phyloP scores from a whole-genome alignment of 139 green algal species.

The Volvox africanus region DNA sequence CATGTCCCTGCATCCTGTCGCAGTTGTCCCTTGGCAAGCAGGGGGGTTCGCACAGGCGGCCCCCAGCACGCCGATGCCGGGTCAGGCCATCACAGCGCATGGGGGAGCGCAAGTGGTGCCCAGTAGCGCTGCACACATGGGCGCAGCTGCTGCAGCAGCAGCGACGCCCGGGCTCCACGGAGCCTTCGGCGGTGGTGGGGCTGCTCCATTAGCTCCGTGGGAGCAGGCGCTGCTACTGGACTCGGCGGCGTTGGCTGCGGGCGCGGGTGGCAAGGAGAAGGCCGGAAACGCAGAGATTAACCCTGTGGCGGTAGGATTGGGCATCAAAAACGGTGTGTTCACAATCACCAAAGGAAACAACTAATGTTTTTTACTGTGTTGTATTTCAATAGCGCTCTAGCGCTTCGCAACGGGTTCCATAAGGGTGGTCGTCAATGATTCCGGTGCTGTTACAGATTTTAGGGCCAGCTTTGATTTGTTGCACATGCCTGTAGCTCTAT shows the following conservation, averaged over 20 bases:
- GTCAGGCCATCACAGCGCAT: not conserved
- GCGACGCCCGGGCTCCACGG: not conserved
- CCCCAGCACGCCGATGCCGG: slow-evolving; percentile 14
- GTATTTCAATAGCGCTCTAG: too few species aligned
- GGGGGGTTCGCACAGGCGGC: not conserved
- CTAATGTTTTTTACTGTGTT: too few species aligned
- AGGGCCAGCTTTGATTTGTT: too few species aligned
- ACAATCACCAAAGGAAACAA: too few species aligned
- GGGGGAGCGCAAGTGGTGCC: slow-evolving; percentile 37
- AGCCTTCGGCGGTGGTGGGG: not conserved
- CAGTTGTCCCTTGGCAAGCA: slow-evolving; percentile 23
- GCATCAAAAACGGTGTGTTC: not conserved
- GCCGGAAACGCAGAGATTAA: slow-evolving; percentile 82
- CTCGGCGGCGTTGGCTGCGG: slow-evolving; percentile 7
- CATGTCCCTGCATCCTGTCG: not conserved
- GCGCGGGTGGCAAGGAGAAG: slow-evolving; percentile 35
- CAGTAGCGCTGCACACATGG: not conserved
- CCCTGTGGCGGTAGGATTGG: slow-evolving; percentile 63
- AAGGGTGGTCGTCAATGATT: too few species aligned
- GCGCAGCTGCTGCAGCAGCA: not conserved
- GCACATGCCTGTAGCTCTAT: too few species aligned
- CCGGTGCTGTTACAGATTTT: too few species aligned
- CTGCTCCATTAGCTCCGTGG: slow-evolving; percentile 16
- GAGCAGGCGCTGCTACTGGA: slow-evolving; percentile 20
- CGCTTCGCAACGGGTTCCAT: too few species aligned